Conservation (phyloP, 2,329 filamentous ascomycete genomes). For the Colletotrichum phormii region DNA sequence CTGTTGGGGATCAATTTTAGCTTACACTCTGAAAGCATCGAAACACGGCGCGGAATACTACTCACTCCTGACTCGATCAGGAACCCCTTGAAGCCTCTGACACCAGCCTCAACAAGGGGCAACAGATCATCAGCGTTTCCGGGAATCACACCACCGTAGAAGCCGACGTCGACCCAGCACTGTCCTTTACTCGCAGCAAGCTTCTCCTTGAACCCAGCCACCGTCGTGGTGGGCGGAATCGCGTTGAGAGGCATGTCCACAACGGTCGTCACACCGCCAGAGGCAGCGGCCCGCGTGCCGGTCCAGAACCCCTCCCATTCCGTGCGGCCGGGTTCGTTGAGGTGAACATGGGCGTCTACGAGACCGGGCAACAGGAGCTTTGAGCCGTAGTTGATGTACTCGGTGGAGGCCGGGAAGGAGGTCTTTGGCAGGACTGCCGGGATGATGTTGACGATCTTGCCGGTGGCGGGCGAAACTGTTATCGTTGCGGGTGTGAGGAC, state of each 20-base stretch:
- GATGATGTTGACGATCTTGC: slow-evolving; percentile 85
- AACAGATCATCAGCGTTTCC: slow-evolving; percentile 86
- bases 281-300: slow-evolving; percentile 91
- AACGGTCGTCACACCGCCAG: slow-evolving; percentile 95
- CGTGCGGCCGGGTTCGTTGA: slow-evolving; percentile 95
- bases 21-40: background rate
- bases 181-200: slow-evolving; percentile 84
- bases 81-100: slow-evolving; percentile 97
- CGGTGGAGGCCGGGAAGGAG: slow-evolving; percentile 77
- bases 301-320: slow-evolving; percentile 99
- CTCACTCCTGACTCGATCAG: slow-evolving; percentile 94
- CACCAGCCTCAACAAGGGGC: slow-evolving; percentile 84
- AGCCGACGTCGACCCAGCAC: slow-evolving; percentile 99
- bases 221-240: slow-evolving; percentile 94
- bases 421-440: slow-evolving; percentile 79
- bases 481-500: slow-evolving; percentile 85
- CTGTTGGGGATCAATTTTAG: slow-evolving; percentile 54
- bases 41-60: background rate
- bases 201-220: slow-evolving; percentile 86
- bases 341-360: slow-evolving; percentile 96
- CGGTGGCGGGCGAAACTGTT: slow-evolving; percentile 79
- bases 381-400: slow-evolving; percentile 87
- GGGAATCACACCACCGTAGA: slow-evolving; percentile 94
- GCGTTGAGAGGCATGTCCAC: slow-evolving; percentile 98
- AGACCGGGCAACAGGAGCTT: slow-evolving; percentile 88